A percentile compares a stretch with the other conserved stretches of the same genome.
These are phyloP conservation scores for Malus fusca DNA, from an alignment of 306 rosid species.

Conservation along the genomic window DNA sequence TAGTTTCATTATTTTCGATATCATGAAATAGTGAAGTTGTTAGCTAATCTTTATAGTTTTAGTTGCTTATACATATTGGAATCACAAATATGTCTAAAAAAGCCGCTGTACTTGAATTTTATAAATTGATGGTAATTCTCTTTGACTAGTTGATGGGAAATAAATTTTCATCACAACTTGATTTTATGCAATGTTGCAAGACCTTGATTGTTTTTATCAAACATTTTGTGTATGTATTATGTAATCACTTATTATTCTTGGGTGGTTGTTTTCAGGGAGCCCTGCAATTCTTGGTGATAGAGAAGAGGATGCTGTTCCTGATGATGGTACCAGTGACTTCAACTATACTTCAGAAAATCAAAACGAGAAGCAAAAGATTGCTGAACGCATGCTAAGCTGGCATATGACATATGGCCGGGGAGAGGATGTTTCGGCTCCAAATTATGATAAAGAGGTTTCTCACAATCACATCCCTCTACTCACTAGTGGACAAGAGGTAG, in stretches of 20 bases:
- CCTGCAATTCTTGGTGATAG: conserved; percentile 78
- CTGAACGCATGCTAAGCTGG: conserved; percentile 89
- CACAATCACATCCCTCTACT: conserved; percentile 59
- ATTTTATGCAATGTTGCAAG: neutral
- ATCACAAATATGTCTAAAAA: neutral
- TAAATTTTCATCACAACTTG: neutral
- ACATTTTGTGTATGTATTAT: neutral
- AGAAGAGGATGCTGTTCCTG: conserved; percentile 54
- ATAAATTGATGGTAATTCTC: neutral
- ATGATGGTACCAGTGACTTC: conserved; percentile 55
- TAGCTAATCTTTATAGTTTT: neutral
- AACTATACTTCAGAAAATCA: conserved; percentile 67
- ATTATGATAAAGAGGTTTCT: conserved; percentile 73
- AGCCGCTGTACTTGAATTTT: neutral
- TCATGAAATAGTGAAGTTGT: neutral
- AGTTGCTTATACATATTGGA: neutral
- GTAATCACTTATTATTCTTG: neutral
- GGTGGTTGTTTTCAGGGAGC: conserved; percentile 55
- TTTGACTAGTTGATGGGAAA: neutral
- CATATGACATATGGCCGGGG: conserved; percentile 60
- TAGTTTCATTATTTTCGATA: neutral
- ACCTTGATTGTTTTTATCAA: neutral
- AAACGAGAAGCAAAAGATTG: conserved; percentile 78
- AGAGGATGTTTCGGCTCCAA: conserved; percentile 56
- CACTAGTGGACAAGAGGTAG: conserved; percentile 74